Percentiles rank a stretch among this genome's conserved stretches.
Evolutionary conservation across 805 yeast species (phyloP).

Genomic region (Starmerella tilneyi): DNA sequence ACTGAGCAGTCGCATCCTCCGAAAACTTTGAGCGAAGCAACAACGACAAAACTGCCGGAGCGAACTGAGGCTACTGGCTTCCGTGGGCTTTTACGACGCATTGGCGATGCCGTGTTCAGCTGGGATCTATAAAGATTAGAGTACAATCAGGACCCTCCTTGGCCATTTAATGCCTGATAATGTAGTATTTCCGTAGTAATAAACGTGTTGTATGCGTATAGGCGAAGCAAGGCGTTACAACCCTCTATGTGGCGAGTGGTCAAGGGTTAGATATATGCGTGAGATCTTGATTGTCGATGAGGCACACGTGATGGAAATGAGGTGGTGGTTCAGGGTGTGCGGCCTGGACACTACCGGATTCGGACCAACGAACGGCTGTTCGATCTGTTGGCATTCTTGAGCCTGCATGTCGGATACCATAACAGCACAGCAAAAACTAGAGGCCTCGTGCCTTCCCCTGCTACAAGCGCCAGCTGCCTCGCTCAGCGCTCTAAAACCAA

Average conservation of each 20-base stretch:
- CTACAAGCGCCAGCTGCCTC: constrained; percentile 8
- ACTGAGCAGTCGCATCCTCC: not conserved
- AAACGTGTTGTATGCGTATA: too few species aligned
- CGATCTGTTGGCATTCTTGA: not conserved
- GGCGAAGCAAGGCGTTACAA: too few species aligned
- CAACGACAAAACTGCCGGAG: constrained; percentile 12
- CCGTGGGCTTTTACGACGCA: not conserved
- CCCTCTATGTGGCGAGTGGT: too few species aligned
- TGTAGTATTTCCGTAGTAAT: too few species aligned
- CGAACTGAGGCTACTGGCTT: not conserved
- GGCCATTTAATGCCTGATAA: not conserved
- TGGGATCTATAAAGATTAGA: constrained; percentile 38
- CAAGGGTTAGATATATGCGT: too few species aligned
- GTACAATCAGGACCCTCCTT: not conserved
- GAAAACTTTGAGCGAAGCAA: not conserved
- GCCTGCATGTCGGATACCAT: constrained; percentile 11
- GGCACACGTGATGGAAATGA: too few species aligned
- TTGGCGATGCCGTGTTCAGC: constrained; percentile 41
- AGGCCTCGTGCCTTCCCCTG: constrained; percentile 15
- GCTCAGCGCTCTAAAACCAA: not conserved
- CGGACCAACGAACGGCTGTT: not conserved
- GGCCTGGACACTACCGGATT: constrained; percentile 4
- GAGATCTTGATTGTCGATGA: too few species aligned
- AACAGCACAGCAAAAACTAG: constrained; percentile 17
- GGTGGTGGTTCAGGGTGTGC: too few species aligned